A percentile compares a stretch with the other conserved stretches of the same genome.
phyloP scores from a whole-genome alignment of 139 green algal genomes.

The Spirogloea muscicola region DNA sequence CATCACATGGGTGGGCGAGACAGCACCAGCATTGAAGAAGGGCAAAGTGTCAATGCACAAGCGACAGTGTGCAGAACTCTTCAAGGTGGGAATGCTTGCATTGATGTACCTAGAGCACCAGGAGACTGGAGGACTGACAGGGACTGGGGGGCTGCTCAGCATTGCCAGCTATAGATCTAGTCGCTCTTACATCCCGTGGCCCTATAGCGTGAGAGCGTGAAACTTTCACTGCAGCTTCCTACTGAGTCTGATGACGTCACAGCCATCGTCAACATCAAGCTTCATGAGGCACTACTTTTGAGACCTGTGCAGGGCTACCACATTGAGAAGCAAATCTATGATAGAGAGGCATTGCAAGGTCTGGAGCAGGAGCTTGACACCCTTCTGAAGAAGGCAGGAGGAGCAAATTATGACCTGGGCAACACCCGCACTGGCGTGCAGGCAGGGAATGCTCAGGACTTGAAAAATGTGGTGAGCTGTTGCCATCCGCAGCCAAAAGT shows the following conservation, averaged over 20 bases:
- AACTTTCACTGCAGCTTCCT: no score
- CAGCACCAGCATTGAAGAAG: conserved; percentile 43
- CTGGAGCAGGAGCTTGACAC: conserved; percentile 32
- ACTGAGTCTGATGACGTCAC: no score
- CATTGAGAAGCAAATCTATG: conserved; percentile 47
- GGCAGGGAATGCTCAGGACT: conserved; percentile 7
- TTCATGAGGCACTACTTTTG: no score
- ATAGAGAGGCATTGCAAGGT: conserved; percentile 23
- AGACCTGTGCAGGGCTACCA: conserved; percentile 36
- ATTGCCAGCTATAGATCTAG: no score
- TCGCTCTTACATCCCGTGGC: no score
- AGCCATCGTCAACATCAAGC: no score
- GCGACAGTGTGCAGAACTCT: conserved; percentile 15
- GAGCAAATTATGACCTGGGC: conserved; percentile 46
- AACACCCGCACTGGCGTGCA: conserved; percentile 34
- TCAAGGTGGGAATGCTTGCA: no score
- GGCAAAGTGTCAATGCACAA: conserved; percentile 40
- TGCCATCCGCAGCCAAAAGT: no score
- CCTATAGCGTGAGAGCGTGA: no score
- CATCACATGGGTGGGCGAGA: conserved; percentile 48
- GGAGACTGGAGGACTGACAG: no score
- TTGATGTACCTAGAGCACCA: no score
- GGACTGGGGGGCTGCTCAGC: no score
- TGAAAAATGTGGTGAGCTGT: conserved; percentile 24
- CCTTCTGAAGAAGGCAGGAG: conserved; percentile 21